These are phyloP conservation scores for Salix suchowensis DNA, from an alignment of 345 rosid species.

Conservation along the genomic window DNA sequence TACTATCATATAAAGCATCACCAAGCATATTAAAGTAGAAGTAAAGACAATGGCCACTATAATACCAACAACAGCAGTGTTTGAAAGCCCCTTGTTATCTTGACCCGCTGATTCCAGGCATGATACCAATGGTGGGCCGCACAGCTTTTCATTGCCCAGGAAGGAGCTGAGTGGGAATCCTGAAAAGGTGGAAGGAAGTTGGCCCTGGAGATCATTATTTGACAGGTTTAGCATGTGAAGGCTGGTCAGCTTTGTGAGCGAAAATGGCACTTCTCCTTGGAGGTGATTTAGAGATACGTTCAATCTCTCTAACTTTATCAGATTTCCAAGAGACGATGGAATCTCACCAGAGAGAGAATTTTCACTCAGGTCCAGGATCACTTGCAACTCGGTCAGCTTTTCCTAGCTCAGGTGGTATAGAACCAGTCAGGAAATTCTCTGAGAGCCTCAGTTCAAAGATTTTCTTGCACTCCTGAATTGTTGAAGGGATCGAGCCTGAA, in stretches of 20 bases:
- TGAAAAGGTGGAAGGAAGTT: conserved; percentile 50
- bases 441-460: conserved; percentile 73
- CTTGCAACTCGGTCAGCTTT: conserved; percentile 71
- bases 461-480: conserved; percentile 64
- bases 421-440: conserved; percentile 55
- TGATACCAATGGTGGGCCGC: conserved; percentile 55
- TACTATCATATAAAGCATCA: conserved; percentile 58
- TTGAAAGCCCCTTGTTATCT: conserved; percentile 30
- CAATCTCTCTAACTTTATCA: conserved; percentile 63
- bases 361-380: conserved; percentile 65
- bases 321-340: conserved; percentile 58
- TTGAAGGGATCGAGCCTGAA: conserved; percentile 63
- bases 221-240: conserved; percentile 72
- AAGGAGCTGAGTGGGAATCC: conserved; percentile 55
- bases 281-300: conserved; percentile 71
- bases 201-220: conserved; percentile 61
- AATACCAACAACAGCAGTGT: conserved; percentile 38
- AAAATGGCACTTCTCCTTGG: conserved; percentile 52
- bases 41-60: conserved; percentile 52
- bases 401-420: conserved; percentile 70
- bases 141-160: conserved; percentile 45
- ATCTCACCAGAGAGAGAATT: conserved; percentile 57
- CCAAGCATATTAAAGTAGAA: conserved; percentile 51
- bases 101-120: conserved; percentile 31
- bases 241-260: conserved; percentile 68